A percentile compares a stretch with the other conserved stretches of the same genome.
Conservation (phyloP, 345 rosid species). For the Salix arbutifolia region DNA sequence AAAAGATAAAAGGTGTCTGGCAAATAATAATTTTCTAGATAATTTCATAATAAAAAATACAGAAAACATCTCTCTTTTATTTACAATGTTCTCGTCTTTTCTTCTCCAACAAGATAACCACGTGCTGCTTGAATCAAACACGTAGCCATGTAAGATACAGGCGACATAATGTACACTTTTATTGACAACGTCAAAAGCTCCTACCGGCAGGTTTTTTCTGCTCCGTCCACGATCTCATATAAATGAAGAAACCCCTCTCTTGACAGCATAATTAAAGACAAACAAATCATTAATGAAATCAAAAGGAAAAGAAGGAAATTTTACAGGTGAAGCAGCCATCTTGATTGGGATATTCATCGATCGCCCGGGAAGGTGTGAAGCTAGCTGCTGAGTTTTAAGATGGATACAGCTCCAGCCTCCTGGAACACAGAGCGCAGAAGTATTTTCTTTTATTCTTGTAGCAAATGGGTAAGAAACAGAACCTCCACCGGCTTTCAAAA, state of each 20-base stretch:
- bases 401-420: constrained; percentile 10
- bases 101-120: too few species aligned
- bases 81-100: too few species aligned
- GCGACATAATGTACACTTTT: background rate
- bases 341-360: background rate
- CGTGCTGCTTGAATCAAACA: too few species aligned
- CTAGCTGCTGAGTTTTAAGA: background rate
- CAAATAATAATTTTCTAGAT: too few species aligned
- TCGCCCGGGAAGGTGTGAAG: background rate
- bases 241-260: background rate
- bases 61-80: too few species aligned
- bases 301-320: background rate
- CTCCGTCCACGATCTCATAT: background rate
- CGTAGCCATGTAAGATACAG: background rate
- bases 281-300: background rate
- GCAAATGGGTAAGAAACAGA: constrained; percentile 19
- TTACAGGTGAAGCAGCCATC: background rate
- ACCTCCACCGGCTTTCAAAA: constrained; percentile 19
- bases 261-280: background rate
- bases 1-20: too few species aligned
- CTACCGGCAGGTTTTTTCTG: too few species aligned
- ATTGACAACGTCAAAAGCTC: too few species aligned
- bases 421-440: constrained; percentile 5
- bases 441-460: constrained; percentile 13
- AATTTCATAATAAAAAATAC: too few species aligned